Conservation (phyloP, 768 basidiomycete genomes). For the Gyrodon lividus region DNA sequence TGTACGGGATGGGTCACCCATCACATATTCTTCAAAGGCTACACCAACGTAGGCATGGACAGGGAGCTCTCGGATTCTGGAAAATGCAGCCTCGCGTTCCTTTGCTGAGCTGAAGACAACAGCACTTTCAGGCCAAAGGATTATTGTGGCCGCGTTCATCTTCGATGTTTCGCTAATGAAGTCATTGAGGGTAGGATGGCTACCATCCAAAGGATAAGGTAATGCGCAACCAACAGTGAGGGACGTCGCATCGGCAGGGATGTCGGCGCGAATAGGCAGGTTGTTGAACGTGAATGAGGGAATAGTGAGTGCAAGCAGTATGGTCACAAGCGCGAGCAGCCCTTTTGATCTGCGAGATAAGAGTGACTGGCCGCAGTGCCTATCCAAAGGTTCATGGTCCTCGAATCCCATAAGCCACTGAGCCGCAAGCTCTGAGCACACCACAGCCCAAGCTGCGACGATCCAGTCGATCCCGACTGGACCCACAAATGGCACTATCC, state of each 20-base stretch:
- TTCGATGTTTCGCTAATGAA: constrained; percentile 58
- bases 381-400: constrained; percentile 15
- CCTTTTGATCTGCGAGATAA: constrained; percentile 24
- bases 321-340: constrained; percentile 36
- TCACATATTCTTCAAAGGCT: constrained; percentile 64
- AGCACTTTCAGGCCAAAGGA: constrained; percentile 83
- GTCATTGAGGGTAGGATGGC: constrained; percentile 51
- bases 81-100: constrained; percentile 52
- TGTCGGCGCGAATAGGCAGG: constrained; percentile 38
- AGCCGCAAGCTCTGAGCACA: constrained; percentile 53
- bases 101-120: constrained; percentile 55
- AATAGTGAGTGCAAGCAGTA: constrained; percentile 46
- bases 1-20: constrained; percentile 39
- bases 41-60: constrained; percentile 55
- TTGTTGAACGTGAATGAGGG: constrained; percentile 53
- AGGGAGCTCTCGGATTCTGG: constrained; percentile 34
- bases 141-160: constrained; percentile 50
- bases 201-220: constrained; percentile 45
- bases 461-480: constrained; percentile 69
- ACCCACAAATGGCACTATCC: constrained; percentile 61
- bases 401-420: constrained; percentile 54
- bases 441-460: constrained; percentile 71
- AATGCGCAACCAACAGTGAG: constrained; percentile 67
- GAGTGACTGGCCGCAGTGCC: neutral
- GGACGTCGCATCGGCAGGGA: constrained; percentile 45